phyloP scores from a whole-genome alignment of 2,329 filamentous ascomycete genomes.

The Epichloe uncinata region DNA sequence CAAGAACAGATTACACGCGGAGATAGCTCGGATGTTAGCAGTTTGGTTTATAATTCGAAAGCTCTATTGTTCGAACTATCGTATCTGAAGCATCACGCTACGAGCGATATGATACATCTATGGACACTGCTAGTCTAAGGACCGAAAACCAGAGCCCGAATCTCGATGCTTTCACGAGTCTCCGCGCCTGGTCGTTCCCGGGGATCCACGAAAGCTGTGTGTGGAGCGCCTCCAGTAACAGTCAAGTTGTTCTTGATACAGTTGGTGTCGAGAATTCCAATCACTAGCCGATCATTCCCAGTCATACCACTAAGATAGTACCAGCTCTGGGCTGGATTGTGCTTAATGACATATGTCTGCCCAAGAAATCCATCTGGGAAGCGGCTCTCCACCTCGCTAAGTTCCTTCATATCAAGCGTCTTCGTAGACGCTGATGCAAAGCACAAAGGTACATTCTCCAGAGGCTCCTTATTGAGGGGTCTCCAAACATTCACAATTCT shows the following conservation, averaged over 20 bases:
- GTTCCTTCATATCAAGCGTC: conserved; percentile 45
- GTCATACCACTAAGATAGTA: conserved; percentile 71
- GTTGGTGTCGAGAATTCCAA: conserved; percentile 68
- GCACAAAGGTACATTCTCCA: conserved; percentile 54
- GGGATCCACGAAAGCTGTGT: conserved; percentile 70
- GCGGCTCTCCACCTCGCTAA: conserved; percentile 60
- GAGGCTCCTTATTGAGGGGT: conserved; percentile 42
- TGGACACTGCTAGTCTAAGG: conserved; percentile 17
- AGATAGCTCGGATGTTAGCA: too few species aligned
- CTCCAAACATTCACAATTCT: conserved; percentile 85
- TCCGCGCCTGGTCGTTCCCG: conserved; percentile 55
- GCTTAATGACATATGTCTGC: conserved; percentile 57
- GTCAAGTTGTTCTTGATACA: conserved; percentile 32
- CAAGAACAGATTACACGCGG: too few species aligned
- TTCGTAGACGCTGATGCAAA: conserved; percentile 46
- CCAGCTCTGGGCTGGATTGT: conserved; percentile 54
- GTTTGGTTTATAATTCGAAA: too few species aligned
- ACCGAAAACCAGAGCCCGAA: conserved; percentile 74
- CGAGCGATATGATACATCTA: too few species aligned
- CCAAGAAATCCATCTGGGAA: conserved; percentile 53
- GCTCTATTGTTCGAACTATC: too few species aligned
- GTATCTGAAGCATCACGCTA: too few species aligned
- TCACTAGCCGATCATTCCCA: conserved; percentile 55
- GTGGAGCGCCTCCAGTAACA: conserved; percentile 48
- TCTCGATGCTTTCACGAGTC: conserved; percentile 77